A percentile compares a stretch with the other conserved stretches of the same genome.
Evolutionary conservation across 2,329 filamentous ascomycete genomes (phyloP).

Genomic region (Fusarium pseudoanthophilum): DNA sequence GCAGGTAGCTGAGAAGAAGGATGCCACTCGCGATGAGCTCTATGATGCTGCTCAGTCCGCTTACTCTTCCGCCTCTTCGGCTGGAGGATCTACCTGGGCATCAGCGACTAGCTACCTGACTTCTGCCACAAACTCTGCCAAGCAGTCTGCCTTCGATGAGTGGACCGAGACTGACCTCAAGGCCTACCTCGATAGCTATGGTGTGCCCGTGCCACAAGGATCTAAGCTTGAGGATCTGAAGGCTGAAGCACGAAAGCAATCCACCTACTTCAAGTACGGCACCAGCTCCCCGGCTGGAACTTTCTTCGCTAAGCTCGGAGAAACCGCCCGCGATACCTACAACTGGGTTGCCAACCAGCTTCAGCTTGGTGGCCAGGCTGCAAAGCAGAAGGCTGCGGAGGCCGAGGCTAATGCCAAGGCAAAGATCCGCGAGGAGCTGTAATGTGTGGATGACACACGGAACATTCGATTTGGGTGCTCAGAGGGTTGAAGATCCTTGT

Average conservation of each 20-base stretch:
- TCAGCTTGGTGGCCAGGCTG: constrained; percentile 58
- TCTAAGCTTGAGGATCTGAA: constrained; percentile 75
- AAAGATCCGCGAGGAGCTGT: constrained; percentile 62
- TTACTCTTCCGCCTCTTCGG: constrained; percentile 68
- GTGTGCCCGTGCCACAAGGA: constrained; percentile 73
- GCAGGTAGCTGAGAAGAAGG: constrained; percentile 70
- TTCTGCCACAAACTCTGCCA: constrained; percentile 71
- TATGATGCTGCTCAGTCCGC: constrained; percentile 71
- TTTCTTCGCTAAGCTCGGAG: constrained; percentile 71
- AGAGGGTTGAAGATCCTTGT: background rate
- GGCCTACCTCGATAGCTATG: constrained; percentile 82
- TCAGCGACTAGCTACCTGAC: constrained; percentile 78
- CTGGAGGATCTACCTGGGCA: constrained; percentile 68
- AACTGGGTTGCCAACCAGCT: constrained; percentile 64
- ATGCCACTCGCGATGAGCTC: constrained; percentile 78
- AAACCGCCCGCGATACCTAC: constrained; percentile 59
- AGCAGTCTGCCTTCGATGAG: constrained; percentile 74
- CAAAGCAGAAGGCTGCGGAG: constrained; percentile 59
- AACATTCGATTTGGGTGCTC: background rate
- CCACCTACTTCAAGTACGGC: constrained; percentile 81
- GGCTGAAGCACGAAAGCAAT: constrained; percentile 76
- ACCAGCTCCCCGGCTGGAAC: constrained; percentile 73
- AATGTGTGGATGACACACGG: constrained; percentile 31
- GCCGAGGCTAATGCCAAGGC: constrained; percentile 47
- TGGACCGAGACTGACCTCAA: constrained; percentile 82